Evolutionary conservation across 2,329 filamentous ascomycete genomes (phyloP).

Genomic region (Domatiomyces catenatus): DNA sequence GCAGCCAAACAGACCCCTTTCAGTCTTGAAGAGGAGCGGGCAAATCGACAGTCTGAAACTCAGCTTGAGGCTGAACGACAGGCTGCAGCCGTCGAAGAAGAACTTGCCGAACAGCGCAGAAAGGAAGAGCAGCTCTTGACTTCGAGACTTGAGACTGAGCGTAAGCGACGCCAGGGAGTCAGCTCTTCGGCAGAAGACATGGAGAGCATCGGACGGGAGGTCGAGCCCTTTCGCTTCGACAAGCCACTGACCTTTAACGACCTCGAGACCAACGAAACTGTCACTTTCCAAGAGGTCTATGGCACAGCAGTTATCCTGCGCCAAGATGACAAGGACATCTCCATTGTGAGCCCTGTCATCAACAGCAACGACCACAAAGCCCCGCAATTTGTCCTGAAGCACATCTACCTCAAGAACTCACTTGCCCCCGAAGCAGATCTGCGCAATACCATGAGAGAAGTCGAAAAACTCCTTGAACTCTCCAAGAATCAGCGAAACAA

Average conservation of each 20-base stretch:
- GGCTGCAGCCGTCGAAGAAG: conserved; percentile 7
- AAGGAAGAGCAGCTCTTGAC: conserved; percentile 10
- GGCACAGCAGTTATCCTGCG: conserved; percentile 51
- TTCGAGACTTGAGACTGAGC: conserved; percentile 12
- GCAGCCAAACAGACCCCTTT: conserved; percentile 7
- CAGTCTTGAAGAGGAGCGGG: conserved; percentile 16
- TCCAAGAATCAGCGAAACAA: conserved; percentile 61
- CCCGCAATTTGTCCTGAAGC: conserved; percentile 56
- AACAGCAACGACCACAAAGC: conserved; percentile 41
- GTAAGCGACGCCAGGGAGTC: conserved; percentile 6
- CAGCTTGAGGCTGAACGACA: conserved; percentile 8
- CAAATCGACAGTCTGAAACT: conserved; percentile 5
- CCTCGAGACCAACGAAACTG: conserved; percentile 40
- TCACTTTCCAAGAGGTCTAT: conserved; percentile 55
- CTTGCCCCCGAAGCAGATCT: conserved; percentile 47
- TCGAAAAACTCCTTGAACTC: conserved; percentile 62
- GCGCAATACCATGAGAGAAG: conserved; percentile 58
- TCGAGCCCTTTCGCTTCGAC: conserved; percentile 26
- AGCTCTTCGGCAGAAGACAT: conserved; percentile 1
- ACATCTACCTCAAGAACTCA: conserved; percentile 44
- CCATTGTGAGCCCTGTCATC: conserved; percentile 55
- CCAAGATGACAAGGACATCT: conserved; percentile 50
- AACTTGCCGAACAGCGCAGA: conserved; percentile 11
- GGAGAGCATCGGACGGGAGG: background rate
- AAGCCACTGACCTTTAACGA: conserved; percentile 42